phyloP scores from a whole-genome alignment of 352 stramenopile species.

The Phytopythium oedochilum region DNA sequence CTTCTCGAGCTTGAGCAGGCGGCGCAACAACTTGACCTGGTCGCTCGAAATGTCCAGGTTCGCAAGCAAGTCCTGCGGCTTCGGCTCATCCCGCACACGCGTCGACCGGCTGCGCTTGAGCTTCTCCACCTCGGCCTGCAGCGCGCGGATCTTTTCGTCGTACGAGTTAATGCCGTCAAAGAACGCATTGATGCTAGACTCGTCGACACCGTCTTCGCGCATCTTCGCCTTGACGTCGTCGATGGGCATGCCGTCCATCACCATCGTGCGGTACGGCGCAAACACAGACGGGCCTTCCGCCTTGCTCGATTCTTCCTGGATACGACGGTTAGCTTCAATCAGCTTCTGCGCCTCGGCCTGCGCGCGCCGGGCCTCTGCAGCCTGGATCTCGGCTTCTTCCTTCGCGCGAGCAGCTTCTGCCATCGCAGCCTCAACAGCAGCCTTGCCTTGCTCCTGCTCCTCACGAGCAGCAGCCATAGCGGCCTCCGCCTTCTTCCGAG shows the following conservation, averaged over 20 bases:
- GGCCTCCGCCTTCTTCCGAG: conserved; percentile 73
- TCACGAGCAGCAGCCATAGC: conserved; percentile 77
- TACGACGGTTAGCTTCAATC: conserved; percentile 82
- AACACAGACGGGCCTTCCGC: conserved; percentile 50
- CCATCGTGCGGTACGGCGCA: conserved; percentile 56
- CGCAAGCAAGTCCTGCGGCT: conserved; percentile 55
- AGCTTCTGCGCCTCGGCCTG: conserved; percentile 79
- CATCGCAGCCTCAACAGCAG: conserved; percentile 80
- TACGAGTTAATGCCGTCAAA: conserved; percentile 84
- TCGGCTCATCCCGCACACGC: conserved; percentile 46
- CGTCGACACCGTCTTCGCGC: conserved; percentile 71
- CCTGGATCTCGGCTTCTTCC: conserved; percentile 77
- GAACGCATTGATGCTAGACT: conserved; percentile 66
- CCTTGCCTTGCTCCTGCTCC: conserved; percentile 77
- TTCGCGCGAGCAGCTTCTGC: conserved; percentile 74
- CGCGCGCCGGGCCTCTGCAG: conserved; percentile 62
- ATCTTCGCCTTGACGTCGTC: conserved; percentile 76
- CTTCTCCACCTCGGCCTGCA: conserved; percentile 83
- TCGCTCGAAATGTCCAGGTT: conserved; percentile 70
- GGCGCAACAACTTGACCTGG: conserved; percentile 74
- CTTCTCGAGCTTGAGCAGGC: conserved; percentile 80
- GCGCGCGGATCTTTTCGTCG: conserved; percentile 72
- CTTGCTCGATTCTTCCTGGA: conserved; percentile 54
- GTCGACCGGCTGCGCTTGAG: conserved; percentile 57
- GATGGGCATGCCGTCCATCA: conserved; percentile 62